These are phyloP conservation scores for Phytophthora europaea DNA, from an alignment of 352 stramenopile genomes.

Conservation along the genomic window DNA sequence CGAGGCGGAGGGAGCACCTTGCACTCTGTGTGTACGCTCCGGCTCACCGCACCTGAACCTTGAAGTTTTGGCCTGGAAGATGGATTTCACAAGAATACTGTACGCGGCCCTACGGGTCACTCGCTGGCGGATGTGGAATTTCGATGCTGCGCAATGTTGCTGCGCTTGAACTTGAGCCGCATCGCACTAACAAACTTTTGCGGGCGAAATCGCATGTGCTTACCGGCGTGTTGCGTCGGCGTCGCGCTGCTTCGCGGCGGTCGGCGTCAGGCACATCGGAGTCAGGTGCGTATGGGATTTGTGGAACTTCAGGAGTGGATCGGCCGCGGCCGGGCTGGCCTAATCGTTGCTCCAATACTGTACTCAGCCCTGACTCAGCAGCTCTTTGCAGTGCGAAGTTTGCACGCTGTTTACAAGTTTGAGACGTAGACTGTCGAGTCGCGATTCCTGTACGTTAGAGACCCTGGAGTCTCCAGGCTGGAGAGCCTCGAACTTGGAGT, in stretches of 20 bases:
- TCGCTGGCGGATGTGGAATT: constrained; percentile 10
- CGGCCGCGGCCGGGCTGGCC: neutral
- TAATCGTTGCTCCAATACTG: neutral
- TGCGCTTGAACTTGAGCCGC: constrained; percentile 10
- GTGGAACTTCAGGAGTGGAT: constrained; percentile 5
- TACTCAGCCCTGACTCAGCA: neutral
- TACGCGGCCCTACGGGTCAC: constrained; percentile 1
- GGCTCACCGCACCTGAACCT: constrained; percentile 26
- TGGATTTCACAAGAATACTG: constrained; percentile 35
- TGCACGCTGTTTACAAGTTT: neutral
- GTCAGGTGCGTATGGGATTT: constrained; percentile 1
- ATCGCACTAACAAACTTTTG: neutral
- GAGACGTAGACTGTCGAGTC: neutral
- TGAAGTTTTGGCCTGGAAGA: constrained; percentile 28
- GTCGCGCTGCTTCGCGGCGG: constrained; percentile 1
- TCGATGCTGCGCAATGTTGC: constrained; percentile 13
- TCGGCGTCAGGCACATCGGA: neutral
- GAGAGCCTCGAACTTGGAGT: neutral
- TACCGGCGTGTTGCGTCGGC: neutral
- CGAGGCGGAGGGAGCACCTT: constrained; percentile 15
- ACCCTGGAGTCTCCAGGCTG: neutral
- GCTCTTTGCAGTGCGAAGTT: neutral
- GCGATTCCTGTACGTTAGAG: neutral
- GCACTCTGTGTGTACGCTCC: constrained; percentile 24
- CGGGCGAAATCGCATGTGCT: neutral